Evolutionary conservation across 78 protist genomes (phyloP).

Genomic region (Dictyostelium citrinum): DNA sequence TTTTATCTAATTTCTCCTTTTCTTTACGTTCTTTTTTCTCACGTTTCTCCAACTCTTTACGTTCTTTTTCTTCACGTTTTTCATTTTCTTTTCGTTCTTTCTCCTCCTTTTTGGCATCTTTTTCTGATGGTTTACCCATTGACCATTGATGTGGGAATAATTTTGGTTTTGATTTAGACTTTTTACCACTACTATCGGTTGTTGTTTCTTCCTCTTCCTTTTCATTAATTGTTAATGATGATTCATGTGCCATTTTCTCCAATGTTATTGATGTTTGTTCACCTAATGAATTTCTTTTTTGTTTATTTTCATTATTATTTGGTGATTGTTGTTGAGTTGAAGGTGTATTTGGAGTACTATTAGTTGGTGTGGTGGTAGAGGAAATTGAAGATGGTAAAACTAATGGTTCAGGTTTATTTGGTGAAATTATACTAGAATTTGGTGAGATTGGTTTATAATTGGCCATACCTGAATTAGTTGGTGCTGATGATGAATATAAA

Average conservation of each 20-base stretch:
- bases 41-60: slow-evolving; percentile 21
- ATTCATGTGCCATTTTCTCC: background rate
- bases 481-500: slow-evolving; percentile 27
- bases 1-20: slow-evolving; percentile 31
- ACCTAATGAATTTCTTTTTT: slow-evolving; percentile 35
- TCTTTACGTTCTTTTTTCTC: slow-evolving; percentile 59
- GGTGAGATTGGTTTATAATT: background rate
- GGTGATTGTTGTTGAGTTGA: background rate
- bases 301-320: background rate
- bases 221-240: slow-evolving; percentile 3
- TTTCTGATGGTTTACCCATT: slow-evolving; percentile 26
- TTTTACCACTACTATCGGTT: background rate
- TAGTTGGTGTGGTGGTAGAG: background rate
- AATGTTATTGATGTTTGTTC: background rate
- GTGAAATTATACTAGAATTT: no score
- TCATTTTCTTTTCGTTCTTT: slow-evolving; percentile 46
- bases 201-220: background rate
- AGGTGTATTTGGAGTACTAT: background rate
- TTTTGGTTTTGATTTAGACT: background rate
- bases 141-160: slow-evolving; percentile 69
- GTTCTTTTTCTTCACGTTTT: slow-evolving; percentile 15
- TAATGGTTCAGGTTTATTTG: slow-evolving; percentile 20
- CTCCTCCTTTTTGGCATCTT: background rate
- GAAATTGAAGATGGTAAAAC: background rate
- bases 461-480: background rate